Evolutionary conservation across 768 basidiomycete species (phyloP), one percentile per base, ranked within the genome.

Genomic region (Pholiota microspora): DNA sequence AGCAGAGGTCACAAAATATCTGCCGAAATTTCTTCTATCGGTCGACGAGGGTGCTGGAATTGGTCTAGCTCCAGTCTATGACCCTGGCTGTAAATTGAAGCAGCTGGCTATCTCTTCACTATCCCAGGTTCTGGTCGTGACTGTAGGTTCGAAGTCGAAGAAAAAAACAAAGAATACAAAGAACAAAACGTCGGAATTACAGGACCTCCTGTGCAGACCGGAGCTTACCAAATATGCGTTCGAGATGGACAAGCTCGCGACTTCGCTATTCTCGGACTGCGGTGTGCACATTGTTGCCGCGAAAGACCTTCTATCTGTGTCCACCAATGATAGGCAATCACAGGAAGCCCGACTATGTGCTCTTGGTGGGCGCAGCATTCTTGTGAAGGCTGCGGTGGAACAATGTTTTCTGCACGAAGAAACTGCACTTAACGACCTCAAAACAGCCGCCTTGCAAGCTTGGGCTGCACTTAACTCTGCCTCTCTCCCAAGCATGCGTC

Each of bases 1-100:
- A 27, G 60, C 58, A 49, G 57, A 56, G 15, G 35, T 79, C 21
- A 57, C 23, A n/a, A 25, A 48, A 9, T 46, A 25, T 7, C 46
- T 67, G 10, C 38, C 55, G 61, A 7, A 53, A 53, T 71, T 82
- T 16, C 38, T 73, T 31, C 51, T 63, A 16, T 60, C 70, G 0
- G 49, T 67, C 13, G 51, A 56, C 8, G 63, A 63, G 18, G n/a
- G n/a, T n/a, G 51, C 62, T 18, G 35, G 58, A 23, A 55, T 79
- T 25, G 81, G 81, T 3, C 54, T 83, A 4, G 72, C 81, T 7
- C 75, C 79, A 0, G 64, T 67, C 0, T 80, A 77, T 55, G 72
- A 69, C 2, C 8, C 67, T 0, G 64, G 67, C 5, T 71, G 71
- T 29, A 56, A 60, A 7, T 59, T 83, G 9, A 67, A 64, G 0